Percentiles rank a stretch among this genome's conserved stretches.
phyloP scores from a whole-genome alignment of 345 rosid species.

The Brassica incana region DNA sequence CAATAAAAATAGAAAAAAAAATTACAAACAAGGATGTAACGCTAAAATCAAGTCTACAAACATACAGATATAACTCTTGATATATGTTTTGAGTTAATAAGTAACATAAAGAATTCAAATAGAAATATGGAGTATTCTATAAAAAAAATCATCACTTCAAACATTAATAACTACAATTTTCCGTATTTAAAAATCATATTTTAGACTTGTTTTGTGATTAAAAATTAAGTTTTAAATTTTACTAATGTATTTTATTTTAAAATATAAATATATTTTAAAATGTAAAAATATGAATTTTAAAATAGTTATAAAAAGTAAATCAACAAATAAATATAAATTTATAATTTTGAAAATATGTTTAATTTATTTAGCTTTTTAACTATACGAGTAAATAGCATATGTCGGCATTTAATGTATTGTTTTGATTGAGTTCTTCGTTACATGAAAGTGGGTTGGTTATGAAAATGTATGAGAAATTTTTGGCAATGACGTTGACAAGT shows the following conservation, averaged over 20 bases:
- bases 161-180: neutral
- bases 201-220: too few species aligned
- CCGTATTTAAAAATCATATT: too few species aligned
- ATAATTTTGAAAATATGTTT: too few species aligned
- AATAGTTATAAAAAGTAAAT: too few species aligned
- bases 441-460: slow-evolving; percentile 1
- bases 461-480: neutral
- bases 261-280: too few species aligned
- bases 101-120: neutral
- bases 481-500: slow-evolving; percentile 36
- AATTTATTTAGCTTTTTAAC: neutral
- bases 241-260: too few species aligned
- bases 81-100: neutral
- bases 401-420: slow-evolving; percentile 27
- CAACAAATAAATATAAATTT: too few species aligned
- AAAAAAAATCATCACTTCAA: neutral
- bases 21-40: neutral
- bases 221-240: too few species aligned
- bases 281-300: too few species aligned
- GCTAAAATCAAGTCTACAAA: neutral
- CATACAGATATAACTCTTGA: neutral
- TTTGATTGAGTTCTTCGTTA: slow-evolving; percentile 16
- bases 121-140: too few species aligned
- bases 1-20: neutral
- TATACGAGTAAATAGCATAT: slow-evolving; percentile 7